phyloP scores from a whole-genome alignment of 768 basidiomycete species.

The Termitomyces sp. region DNA sequence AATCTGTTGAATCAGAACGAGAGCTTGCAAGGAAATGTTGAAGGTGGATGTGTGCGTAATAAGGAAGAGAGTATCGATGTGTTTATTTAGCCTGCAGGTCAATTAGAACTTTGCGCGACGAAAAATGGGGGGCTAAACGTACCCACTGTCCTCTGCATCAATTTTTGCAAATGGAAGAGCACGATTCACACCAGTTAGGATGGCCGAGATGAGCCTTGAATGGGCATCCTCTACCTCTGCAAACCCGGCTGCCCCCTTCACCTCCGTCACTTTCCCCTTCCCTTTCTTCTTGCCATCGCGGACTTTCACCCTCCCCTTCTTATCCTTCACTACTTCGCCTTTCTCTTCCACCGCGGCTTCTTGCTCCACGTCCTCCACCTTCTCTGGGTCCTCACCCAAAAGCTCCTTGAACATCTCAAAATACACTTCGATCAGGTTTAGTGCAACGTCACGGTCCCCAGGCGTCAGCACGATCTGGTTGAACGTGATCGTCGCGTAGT shows the following conservation, averaged over 20 bases:
- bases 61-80: conserved; percentile 90
- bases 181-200: conserved; percentile 92
- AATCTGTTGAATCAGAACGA: conserved; percentile 87
- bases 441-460: conserved; percentile 70
- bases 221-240: conserved; percentile 76
- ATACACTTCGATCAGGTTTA: conserved; percentile 83
- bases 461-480: conserved; percentile 85
- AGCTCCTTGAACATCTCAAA: conserved; percentile 93
- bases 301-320: conserved; percentile 24
- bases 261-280: conserved; percentile 32
- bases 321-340: conserved; percentile 29
- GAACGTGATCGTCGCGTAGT: conserved; percentile 91
- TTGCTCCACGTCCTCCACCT: conserved; percentile 29
- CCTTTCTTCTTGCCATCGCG: conserved; percentile 35
- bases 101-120: background rate
- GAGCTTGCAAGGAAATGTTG: conserved; percentile 92
- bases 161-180: conserved; percentile 91
- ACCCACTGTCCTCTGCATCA: conserved; percentile 67
- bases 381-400: conserved; percentile 55
- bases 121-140: conserved; percentile 21
- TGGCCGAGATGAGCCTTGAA: conserved; percentile 83
- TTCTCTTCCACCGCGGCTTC: conserved; percentile 30
- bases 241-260: conserved; percentile 64
- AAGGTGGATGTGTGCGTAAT: conserved; percentile 96
- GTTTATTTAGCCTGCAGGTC: conserved; percentile 64